Conservation (phyloP, 2,329 filamentous ascomycete genomes). For the Venturia oleaginea region DNA sequence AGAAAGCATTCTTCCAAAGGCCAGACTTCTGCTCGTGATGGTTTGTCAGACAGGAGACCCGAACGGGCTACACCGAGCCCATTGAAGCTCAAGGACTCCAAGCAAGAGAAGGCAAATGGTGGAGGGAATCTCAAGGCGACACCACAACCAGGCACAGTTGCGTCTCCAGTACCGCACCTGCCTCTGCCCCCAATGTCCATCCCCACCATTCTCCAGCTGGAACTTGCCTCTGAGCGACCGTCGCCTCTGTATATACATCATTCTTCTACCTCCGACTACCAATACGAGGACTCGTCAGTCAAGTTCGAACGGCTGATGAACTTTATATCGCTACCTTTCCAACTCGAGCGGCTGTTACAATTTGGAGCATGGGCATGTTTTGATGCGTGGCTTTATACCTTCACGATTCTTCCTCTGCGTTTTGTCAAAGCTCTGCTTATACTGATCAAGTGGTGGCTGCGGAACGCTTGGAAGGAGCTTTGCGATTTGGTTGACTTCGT, state of each 20-base stretch:
- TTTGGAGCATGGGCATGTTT: constrained; percentile 89
- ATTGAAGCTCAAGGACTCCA: constrained; percentile 27
- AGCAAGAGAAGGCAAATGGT: constrained; percentile 7
- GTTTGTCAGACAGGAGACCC: constrained; percentile 27
- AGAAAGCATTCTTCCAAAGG: constrained; percentile 13
- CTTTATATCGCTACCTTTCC: constrained; percentile 71
- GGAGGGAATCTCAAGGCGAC: constrained; percentile 3
- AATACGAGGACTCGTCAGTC: constrained; percentile 85
- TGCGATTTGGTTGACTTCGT: constrained; percentile 67
- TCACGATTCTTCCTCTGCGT: constrained; percentile 85
- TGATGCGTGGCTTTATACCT: constrained; percentile 92
- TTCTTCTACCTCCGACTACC: constrained; percentile 48
- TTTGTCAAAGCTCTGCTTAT: constrained; percentile 75
- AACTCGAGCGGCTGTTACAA: constrained; percentile 72
- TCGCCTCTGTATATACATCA: constrained; percentile 56
- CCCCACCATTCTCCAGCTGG: constrained; percentile 56
- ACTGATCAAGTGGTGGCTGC: constrained; percentile 67
- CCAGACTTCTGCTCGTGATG: constrained; percentile 14
- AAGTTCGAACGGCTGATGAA: constrained; percentile 90
- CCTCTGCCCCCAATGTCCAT: constrained; percentile 51
- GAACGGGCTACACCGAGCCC: constrained; percentile 24
- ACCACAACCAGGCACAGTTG: constrained; percentile 23
- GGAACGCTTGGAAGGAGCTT: constrained; percentile 61
- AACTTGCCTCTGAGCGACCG: constrained; percentile 51
- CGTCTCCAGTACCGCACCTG: constrained; percentile 26